Percentiles rank a stretch among this genome's conserved stretches.
Evolutionary conservation across 768 basidiomycete species (phyloP).

Genomic region (Gautieria morchelliformis): DNA sequence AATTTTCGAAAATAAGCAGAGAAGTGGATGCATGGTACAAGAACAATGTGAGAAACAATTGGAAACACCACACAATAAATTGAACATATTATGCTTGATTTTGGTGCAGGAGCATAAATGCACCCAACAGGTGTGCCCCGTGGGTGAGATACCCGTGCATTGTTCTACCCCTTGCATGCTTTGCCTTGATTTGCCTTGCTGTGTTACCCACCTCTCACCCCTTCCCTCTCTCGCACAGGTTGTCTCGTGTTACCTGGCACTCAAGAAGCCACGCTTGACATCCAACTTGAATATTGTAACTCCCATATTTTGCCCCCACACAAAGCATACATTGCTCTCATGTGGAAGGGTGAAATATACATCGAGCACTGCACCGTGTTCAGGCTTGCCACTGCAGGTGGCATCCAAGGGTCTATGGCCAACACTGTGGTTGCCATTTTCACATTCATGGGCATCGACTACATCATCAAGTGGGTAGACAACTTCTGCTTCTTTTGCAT

Average conservation of each 20-base stretch:
- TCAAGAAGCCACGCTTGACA: conserved; percentile 23
- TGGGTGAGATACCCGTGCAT: no score
- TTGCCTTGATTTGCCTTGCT: no score
- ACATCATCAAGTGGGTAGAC: conserved; percentile 27
- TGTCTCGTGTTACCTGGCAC: conserved; percentile 21
- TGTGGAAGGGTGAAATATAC: conserved; percentile 18
- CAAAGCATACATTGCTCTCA: conserved; percentile 26
- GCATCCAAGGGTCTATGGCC: conserved; percentile 23
- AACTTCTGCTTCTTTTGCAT: conserved; percentile 26
- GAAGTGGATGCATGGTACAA: no score
- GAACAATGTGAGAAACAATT: no score
- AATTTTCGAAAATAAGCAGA: no score
- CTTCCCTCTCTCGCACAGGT: conserved; percentile 13
- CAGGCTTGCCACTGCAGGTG: conserved; percentile 20
- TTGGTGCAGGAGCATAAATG: no score
- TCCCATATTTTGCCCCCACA: conserved; percentile 23
- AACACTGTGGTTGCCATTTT: conserved; percentile 21
- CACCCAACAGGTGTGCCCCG: no score
- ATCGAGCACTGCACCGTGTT: conserved; percentile 26
- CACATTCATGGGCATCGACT: conserved; percentile 9
- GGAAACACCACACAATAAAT: no score
- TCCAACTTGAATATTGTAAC: conserved; percentile 27
- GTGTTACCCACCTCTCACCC: neutral
- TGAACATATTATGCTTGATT: no score
- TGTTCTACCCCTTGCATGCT: no score